Evolutionary conservation across 2,329 filamentous ascomycete genomes (phyloP).

Genomic region (Septoria petroselini): DNA sequence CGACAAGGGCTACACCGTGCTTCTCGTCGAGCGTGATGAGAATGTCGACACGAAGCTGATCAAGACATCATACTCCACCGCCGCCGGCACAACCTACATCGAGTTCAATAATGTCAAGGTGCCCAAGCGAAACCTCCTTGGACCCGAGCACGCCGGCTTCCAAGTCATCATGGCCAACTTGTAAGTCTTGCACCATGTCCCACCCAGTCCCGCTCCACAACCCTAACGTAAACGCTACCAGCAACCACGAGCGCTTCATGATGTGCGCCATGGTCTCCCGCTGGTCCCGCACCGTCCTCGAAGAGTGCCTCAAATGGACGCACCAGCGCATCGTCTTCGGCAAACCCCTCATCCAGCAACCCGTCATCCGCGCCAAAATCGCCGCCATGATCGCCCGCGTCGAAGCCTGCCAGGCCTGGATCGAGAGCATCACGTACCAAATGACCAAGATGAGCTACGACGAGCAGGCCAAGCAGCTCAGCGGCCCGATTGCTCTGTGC

Average conservation of each 20-base stretch:
- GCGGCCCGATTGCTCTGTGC: constrained; percentile 76
- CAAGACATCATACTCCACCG: constrained; percentile 76
- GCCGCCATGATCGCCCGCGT: constrained; percentile 82
- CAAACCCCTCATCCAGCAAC: constrained; percentile 75
- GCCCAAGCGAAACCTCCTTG: constrained; percentile 71
- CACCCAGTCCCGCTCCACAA: not conserved
- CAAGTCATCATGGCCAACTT: constrained; percentile 82
- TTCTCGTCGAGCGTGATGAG: constrained; percentile 70
- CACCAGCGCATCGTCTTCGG: constrained; percentile 83
- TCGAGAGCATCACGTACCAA: constrained; percentile 80
- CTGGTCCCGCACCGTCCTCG: constrained; percentile 65
- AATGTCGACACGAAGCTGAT: constrained; percentile 73
- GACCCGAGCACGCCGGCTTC: constrained; percentile 82
- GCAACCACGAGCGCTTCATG: constrained; percentile 37
- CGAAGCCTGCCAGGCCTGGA: constrained; percentile 81
- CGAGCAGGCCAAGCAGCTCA: constrained; percentile 70
- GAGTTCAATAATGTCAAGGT: constrained; percentile 87
- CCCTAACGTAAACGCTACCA: constrained; percentile 5
- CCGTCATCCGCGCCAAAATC: constrained; percentile 44
- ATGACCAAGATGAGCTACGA: constrained; percentile 83
- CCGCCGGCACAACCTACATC: constrained; percentile 75
- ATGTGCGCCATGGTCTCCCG: constrained; percentile 57
- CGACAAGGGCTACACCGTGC: constrained; percentile 72
- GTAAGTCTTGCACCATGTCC: constrained; percentile 39
- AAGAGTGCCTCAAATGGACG: constrained; percentile 84